Base-by-base conservation (phyloP, 352 stramenopile genomes). In the Phytophthora multivora region DNA sequence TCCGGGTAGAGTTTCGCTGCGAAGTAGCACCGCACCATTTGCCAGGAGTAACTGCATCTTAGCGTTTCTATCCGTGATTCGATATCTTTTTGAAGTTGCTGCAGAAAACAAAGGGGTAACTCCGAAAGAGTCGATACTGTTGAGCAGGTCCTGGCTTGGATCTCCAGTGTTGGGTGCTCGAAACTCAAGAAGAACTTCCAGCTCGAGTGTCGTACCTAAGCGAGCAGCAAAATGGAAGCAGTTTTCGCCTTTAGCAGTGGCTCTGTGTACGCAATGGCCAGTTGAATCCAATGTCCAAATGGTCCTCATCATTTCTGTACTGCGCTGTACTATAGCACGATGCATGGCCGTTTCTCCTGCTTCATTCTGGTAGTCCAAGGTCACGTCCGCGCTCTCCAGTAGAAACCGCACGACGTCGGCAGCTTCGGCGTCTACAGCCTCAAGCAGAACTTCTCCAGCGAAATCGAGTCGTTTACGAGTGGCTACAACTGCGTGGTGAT, bases 401-500 rank as follows among this genome's bases (percentile, higher is more conserved):
- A 75, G 28, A 19, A 69, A 56, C 15, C 49, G 65, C 4, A 69
- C 30, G 15, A 61, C 47, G 3, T 57, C 53, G 5, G 42, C 43
- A 7, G 41, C 47, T 16, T 45, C 16, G n/a, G 28, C 28, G 6
- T 66, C 43, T 5, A 61, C 52, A n/a, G 40, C 59, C 15, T 52
- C 40, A 28, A 69, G 28, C 26, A 60, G 36, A 15, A 68, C 49
- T 18, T 43, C 23, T 21, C 21, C 48, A 16, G 18, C 54, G 10
- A 60, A 73, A 21, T 59, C 46, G 8, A 50, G 36, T 35, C 66
- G 61, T 26, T 51, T 38, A 4, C 55, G 30, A 11, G 56, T 71
- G 2, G 52, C 38, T 21, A 71, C 61, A 21, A 62, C 18, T 19
- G 56, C 50, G 33, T 71, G 48, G 35, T 75, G 66, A 40, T 75